Evolutionary conservation across 108 stramenopile genomes (phyloP).

Genomic region (Pseudonitzschia delicatissima): DNA sequence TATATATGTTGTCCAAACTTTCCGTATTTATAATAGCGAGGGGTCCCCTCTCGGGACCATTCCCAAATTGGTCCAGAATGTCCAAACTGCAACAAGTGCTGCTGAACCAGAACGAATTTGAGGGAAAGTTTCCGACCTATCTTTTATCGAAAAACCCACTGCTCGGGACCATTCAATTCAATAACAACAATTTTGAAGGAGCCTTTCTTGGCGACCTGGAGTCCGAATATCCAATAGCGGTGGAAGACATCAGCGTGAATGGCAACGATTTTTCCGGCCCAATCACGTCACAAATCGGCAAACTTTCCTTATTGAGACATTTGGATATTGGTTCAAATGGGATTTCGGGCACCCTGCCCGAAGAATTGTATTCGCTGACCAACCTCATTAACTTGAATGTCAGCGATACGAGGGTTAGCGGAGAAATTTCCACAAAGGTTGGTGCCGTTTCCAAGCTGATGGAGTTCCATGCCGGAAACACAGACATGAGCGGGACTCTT

Average conservation of each 20-base stretch:
- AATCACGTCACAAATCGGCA: conserved; percentile 48
- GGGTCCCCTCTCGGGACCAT: conserved; percentile 17
- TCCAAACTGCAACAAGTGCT: conserved; percentile 10
- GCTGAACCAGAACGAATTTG: conserved; percentile 15
- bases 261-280: conserved; percentile 56
- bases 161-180: conserved; percentile 2
- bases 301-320: conserved; percentile 12
- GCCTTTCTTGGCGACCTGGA: neutral
- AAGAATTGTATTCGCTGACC: conserved; percentile 9
- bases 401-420: conserved; percentile 7
- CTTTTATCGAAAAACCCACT: conserved; percentile 12
- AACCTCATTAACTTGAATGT: conserved; percentile 5
- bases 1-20: conserved; percentile 18
- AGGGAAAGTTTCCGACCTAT: conserved; percentile 25
- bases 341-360: conserved; percentile 57
- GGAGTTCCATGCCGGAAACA: conserved; percentile 2
- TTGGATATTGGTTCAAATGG: conserved; percentile 51
- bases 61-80: conserved; percentile 26
- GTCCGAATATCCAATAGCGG: neutral
- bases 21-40: conserved; percentile 12
- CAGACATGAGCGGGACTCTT: conserved; percentile 18
- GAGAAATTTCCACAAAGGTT: conserved; percentile 18
- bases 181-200: conserved; percentile 17
- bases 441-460: neutral
- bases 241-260: conserved; percentile 41